Evolutionary conservation across 164 flowering plant species (phyloP), one percentile per base, ranked within the genome.

Genomic region (Nymphaea thermarum): DNA sequence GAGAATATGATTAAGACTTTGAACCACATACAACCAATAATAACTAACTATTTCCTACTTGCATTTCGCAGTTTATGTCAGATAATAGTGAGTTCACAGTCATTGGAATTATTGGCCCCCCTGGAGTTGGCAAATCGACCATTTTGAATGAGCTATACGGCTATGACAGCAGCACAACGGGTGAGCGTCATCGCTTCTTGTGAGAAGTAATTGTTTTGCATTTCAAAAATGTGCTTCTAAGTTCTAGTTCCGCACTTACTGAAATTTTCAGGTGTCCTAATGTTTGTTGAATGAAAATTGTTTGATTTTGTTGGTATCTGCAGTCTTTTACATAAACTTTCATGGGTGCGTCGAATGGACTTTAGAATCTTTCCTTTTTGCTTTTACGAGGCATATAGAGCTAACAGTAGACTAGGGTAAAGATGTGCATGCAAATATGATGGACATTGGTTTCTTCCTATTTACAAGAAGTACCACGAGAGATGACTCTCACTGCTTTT

Each of bases 81-180:
- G 98, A 93, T 53, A 93, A 93, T 72, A 86, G 90, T 42, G 98
- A 91, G 55, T 93, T 93, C 66, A 87, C 82, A 5, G 98, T 93
- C 70, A 82, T 93, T 55, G 97, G 98, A 4, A 82, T 91, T 61
- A 90, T 93, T 66, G 98, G 97, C 41, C 87, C 93, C 7, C 82
- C 90, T 42, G 94, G 96, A 0, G 87, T 77, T 4, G 98, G 98
- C 44, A 93, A 90, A 68, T 93, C 98, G 4, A 89, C 93, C 4
- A 86, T 93, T 42, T 66, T 93, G 91, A 93, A 93, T 47, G 87
- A 86, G 81, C 78, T 93, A 62, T 91, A 93, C 74, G 98, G 94
- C 2, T 93, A 82, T 70, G 88, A 90, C 81, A 83, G 82, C 42
- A 81, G 65, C 53, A 87, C 94, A 3, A 51, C 57, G 14, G 57